Conservation (phyloP, 2,329 filamentous ascomycete genomes). For the Tolypocladium tundrense region DNA sequence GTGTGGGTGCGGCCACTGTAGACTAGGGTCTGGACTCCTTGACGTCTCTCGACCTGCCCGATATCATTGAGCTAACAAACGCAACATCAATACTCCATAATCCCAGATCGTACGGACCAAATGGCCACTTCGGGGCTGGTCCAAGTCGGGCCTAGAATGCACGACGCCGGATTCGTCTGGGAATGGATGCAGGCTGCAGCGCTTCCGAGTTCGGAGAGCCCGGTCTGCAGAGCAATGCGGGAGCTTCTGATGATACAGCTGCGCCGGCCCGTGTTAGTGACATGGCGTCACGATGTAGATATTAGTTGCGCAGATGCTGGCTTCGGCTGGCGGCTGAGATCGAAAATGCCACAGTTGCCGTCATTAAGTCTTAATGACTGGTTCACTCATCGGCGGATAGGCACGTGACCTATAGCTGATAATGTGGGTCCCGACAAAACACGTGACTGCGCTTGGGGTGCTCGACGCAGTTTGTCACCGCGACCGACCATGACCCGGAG, state of each 20-base stretch:
- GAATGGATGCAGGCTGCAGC: neutral
- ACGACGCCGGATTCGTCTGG: neutral
- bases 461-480: slow-evolving; percentile 10
- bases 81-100: neutral
- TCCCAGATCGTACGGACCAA: neutral
- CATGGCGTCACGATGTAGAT: neutral
- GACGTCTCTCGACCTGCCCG: neutral
- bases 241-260: neutral
- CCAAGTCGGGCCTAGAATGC: neutral
- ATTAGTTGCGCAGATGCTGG: neutral
- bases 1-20: neutral
- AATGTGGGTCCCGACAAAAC: neutral
- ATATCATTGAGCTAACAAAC: neutral
- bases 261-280: neutral
- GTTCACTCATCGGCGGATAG: neutral
- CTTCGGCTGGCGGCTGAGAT: neutral
- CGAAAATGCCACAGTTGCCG: neutral
- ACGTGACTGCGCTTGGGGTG: neutral
- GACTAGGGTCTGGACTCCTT: neutral
- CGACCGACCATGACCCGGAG: slow-evolving; percentile 6
- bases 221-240: neutral
- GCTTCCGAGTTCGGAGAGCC: neutral
- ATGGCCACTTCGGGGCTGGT: neutral
- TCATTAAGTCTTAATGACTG: neutral
- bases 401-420: neutral